phyloP scores from a whole-genome alignment of 164 flowering plant species.

The Piper longum region DNA sequence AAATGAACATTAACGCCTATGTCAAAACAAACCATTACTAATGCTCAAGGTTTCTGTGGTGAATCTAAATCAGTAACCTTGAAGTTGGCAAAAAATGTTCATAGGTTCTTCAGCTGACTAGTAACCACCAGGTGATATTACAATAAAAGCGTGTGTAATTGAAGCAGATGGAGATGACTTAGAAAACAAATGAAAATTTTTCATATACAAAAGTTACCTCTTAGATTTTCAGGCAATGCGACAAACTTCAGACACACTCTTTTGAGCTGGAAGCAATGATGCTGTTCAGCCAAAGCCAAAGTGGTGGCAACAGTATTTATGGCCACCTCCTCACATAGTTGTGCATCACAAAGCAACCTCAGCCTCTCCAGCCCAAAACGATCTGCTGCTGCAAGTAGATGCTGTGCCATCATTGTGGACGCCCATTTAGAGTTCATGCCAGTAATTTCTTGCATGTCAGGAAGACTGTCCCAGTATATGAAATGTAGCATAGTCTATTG shows the following conservation, averaged over 20 bases:
- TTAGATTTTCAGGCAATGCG: conserved; percentile 56
- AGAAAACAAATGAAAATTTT: no score
- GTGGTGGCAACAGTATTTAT: conserved; percentile 93
- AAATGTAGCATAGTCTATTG: conserved; percentile 75
- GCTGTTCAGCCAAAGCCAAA: conserved; percentile 96
- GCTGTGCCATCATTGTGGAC: conserved; percentile 80
- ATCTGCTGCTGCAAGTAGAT: conserved; percentile 96
- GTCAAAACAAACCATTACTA: no score
- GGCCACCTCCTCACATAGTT: conserved; percentile 69
- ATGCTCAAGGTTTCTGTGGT: not conserved
- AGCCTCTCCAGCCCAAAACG: conserved; percentile 85
- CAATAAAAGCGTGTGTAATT: not conserved
- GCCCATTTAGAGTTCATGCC: conserved; percentile 70
- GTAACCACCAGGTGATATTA: not conserved
- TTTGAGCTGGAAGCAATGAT: conserved; percentile 79
- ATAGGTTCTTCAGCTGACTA: not conserved
- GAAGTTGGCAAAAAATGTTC: no score
- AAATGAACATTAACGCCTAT: no score
- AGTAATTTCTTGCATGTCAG: conserved; percentile 71
- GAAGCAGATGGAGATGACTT: no score
- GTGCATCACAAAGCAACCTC: conserved; percentile 71
- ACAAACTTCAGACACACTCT: conserved; percentile 74
- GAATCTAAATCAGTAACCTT: not conserved
- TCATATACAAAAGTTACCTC: conserved; percentile 23
- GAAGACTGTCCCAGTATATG: conserved; percentile 78